A percentile compares a stretch with the other conserved stretches of the same genome.
Conservation (phyloP, 73 alveolate species). For the Tetrahymena borealis region DNA sequence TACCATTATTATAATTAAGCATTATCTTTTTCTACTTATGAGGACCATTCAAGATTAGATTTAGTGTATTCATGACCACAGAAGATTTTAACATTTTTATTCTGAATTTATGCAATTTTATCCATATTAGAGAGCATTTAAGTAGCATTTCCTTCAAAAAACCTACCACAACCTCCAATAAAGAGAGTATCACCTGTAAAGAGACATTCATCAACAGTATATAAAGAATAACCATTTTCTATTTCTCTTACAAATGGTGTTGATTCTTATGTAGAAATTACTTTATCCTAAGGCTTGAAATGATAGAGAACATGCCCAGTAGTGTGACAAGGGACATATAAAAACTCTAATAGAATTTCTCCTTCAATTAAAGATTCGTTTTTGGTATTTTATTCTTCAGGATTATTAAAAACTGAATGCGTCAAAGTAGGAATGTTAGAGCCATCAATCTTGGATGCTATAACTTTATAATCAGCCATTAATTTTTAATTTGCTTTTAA, state of each 20-base stretch:
- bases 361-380: conserved; percentile 10
- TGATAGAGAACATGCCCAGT: conserved; percentile 63
- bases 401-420: conserved; percentile 44
- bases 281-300: background rate
- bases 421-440: conserved; percentile 1
- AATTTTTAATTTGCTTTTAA: background rate
- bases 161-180: conserved; percentile 70
- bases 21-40: background rate
- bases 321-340: conserved; percentile 70
- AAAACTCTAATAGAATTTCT: conserved; percentile 29
- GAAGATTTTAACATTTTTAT: conserved; percentile 53
- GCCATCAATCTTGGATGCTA: background rate
- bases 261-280: background rate
- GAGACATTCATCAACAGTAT: background rate
- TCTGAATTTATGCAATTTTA: conserved; percentile 10
- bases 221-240: background rate
- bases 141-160: conserved; percentile 65
- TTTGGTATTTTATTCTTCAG: conserved; percentile 38
- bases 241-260: background rate
- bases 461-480: background rate
- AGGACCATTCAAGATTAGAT: conserved; percentile 35
- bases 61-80: conserved; percentile 67
- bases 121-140: conserved; percentile 52
- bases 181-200: conserved; percentile 67
- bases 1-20: background rate